A percentile compares a stretch with the other conserved stretches of the same genome.
Evolutionary conservation across 2,329 filamentous ascomycete genomes (phyloP).

Genomic region (Monilinia aucupariae): DNA sequence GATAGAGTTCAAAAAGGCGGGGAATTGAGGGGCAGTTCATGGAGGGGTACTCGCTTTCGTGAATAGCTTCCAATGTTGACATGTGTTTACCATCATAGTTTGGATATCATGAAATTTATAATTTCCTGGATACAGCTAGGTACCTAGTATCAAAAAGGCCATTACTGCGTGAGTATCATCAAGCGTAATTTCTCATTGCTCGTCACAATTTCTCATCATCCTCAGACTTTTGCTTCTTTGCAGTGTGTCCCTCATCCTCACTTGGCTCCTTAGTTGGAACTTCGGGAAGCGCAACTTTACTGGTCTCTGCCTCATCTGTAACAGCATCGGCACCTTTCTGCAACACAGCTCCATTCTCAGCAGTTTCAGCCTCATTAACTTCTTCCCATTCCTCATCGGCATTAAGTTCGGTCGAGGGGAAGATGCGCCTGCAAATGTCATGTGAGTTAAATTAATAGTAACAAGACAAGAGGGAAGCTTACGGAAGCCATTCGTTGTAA

Average conservation of each 20-base stretch:
- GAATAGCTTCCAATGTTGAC: background rate
- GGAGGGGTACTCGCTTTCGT: conserved; percentile 11
- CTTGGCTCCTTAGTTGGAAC: conserved; percentile 37
- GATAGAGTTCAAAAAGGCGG: background rate
- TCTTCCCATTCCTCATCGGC: conserved; percentile 29
- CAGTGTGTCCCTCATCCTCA: conserved; percentile 31
- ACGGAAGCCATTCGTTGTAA: conserved; percentile 71
- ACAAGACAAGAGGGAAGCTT: conserved; percentile 38
- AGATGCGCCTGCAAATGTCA: conserved; percentile 39
- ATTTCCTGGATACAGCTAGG: background rate
- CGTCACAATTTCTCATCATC: conserved; percentile 20
- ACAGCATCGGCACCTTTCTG: background rate
- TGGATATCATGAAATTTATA: background rate
- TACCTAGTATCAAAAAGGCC: background rate
- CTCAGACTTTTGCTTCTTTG: conserved; percentile 37
- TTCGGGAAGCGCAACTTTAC: conserved; percentile 35
- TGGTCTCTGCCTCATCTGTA: conserved; percentile 24
- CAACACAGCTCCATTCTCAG: conserved; percentile 25
- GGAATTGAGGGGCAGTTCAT: background rate
- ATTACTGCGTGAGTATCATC: background rate
- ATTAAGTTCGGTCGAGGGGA: conserved; percentile 41
- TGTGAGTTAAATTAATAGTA: conserved; percentile 7
- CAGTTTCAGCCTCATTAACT: conserved; percentile 28
- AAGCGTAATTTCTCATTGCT: background rate
- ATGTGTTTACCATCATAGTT: background rate